Evolutionary conservation across 2,329 filamentous ascomycete species (phyloP), one percentile per base, ranked within the genome.

Genomic region (Cordyceps cateniannulata): DNA sequence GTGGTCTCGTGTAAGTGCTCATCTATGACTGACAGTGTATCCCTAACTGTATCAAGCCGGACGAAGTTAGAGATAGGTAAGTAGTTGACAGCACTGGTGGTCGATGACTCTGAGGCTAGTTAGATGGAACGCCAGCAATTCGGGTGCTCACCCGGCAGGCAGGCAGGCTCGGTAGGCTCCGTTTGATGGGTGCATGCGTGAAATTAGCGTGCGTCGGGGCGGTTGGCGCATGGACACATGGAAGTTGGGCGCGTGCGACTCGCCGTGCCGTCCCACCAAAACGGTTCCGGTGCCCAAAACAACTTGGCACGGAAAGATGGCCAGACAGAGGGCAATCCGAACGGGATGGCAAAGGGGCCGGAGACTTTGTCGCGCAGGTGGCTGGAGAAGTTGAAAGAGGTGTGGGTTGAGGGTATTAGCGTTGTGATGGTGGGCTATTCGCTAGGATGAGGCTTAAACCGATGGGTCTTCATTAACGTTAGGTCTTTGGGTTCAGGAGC

Each of bases 121-220:
- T n/a, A 5, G 40, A 18, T 42, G 40, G 38, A 32, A 25, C n/a
- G 18, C 42, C 40, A 32, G 53, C 42, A 22, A 47, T 47, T 48
- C 42, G 53, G 53, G 18, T 40, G 44, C 45, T 49, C 29, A 44
- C 45, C 44, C 38, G 52, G 40, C 38, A 54, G 51, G 49, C 49
- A 52, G 51, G 49, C 27, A 22, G 45, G 29, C 32, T 58, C 55
- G 47, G 55, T 29, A 58, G 22, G 32, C 45, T 58, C 55, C 55
- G 47, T 50, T 40, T 20, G 45, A 48, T 50, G 55, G 32, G 27
- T 48, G 55, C 44, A 45, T 29, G 22, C 44, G 32, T 29, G 32
- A 20, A 50, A 27, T 40, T 45, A 32, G 40, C 35, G 35, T 55
- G 10, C 16, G 32, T 35, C 10, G 24, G n/a, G 14, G 20, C 9